These are phyloP conservation scores for Pythium biforme DNA, from an alignment of 352 stramenopile genomes.

Conservation along the genomic window DNA sequence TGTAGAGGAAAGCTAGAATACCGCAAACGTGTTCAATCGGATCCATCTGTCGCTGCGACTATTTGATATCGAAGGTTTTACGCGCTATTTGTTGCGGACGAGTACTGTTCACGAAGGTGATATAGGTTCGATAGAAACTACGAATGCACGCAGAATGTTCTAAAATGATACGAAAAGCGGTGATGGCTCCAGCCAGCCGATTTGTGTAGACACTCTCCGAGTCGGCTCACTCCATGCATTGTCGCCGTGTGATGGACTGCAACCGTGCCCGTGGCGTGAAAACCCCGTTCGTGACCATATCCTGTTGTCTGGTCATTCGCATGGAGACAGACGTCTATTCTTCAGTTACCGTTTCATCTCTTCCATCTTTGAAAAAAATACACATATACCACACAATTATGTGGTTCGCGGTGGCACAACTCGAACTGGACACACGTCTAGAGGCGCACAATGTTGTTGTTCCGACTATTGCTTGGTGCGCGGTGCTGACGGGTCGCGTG, in stretches of 20 bases:
- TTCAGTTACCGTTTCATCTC: not conserved
- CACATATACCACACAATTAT: not conserved
- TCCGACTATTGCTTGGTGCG: slow-evolving; percentile 25
- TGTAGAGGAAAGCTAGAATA: not conserved
- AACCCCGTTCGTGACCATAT: too few species aligned
- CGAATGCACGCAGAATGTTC: too few species aligned
- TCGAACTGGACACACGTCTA: slow-evolving; percentile 9
- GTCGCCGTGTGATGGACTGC: too few species aligned
- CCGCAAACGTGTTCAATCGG: not conserved
- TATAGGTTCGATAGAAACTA: too few species aligned
- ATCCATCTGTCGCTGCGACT: not conserved
- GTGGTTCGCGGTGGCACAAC: not conserved
- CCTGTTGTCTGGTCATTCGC: too few species aligned
- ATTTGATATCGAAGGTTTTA: not conserved
- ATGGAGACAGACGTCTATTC: slow-evolving; percentile 3
- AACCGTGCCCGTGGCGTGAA: too few species aligned
- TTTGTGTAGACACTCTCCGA: too few species aligned
- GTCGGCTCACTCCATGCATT: too few species aligned
- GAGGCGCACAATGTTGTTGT: slow-evolving; percentile 20
- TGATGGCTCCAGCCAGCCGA: too few species aligned
- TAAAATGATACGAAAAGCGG: too few species aligned
- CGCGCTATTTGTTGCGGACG: too few species aligned
- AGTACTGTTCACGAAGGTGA: too few species aligned
- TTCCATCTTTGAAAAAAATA: slow-evolving; percentile 5
- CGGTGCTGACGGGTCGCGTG: slow-evolving; percentile 9